Evolutionary conservation across 139 green algal genomes (phyloP).

Genomic region (Haematococcus sp.): DNA sequence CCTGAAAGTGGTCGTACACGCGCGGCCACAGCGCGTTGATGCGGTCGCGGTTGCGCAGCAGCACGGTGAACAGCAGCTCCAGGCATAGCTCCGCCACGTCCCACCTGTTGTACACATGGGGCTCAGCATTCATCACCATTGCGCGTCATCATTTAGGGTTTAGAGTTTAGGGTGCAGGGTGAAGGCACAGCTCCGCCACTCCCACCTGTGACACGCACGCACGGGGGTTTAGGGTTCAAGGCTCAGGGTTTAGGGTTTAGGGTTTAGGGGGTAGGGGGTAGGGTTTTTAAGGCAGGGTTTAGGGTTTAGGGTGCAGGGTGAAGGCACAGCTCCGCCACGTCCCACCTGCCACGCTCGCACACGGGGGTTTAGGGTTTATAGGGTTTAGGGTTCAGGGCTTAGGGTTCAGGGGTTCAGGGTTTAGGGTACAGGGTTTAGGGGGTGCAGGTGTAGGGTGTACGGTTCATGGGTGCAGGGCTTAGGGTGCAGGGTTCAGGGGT

Average conservation of each 20-base stretch:
- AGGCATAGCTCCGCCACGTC: slow-evolving; percentile 80
- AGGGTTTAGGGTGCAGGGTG: too few relatives aligned
- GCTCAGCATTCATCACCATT: background rate
- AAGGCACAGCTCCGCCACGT: slow-evolving; percentile 80
- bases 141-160: slow-evolving; percentile 14
- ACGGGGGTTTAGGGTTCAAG: too few relatives aligned
- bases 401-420: slow-evolving; percentile 35
- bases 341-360: slow-evolving; percentile 49
- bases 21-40: slow-evolving; percentile 80
- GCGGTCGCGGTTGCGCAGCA: slow-evolving; percentile 89
- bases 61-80: slow-evolving; percentile 85
- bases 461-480: too few relatives aligned
- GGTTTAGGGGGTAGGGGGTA: too few relatives aligned
- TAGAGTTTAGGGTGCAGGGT: too few relatives aligned
- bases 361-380: background rate
- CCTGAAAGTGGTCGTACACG: slow-evolving; percentile 74
- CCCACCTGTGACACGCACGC: too few relatives aligned
- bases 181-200: slow-evolving; percentile 27
- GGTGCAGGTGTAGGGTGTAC: too few relatives aligned
- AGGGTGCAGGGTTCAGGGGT: too few relatives aligned
- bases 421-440: too few relatives aligned
- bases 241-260: too few relatives aligned
- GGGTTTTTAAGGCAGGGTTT: too few relatives aligned
- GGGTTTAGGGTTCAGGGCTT: too few relatives aligned
- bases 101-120: slow-evolving; percentile 33